Evolutionary conservation across 495 filamentous ascomycete genomes (phyloP), one percentile per base, ranked within the genome.

Genomic region (Rostrohypoxylon terebratum): DNA sequence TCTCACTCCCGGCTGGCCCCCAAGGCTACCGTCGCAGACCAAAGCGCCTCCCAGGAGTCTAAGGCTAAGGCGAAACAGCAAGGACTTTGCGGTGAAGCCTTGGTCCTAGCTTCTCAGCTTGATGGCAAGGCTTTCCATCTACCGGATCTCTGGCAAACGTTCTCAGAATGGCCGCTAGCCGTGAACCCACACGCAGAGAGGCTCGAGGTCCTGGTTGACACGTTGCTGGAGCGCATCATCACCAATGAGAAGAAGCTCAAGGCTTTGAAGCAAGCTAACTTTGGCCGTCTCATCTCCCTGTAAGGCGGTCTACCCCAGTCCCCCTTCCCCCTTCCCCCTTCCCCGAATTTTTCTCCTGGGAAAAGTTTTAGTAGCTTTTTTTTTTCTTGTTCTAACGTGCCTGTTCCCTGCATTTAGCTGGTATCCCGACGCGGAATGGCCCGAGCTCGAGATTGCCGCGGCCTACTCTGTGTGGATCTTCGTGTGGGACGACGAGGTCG

Each of bases 381-480:
- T 42, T 21, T 21, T 47, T 60, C 58, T 45, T 28, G 47, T 42
- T 42, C 63, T 57, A 40, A 66, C 57, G 31, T 40, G 53, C 54
- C 38, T 47, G 34, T 34, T 23, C 25, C 14, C n/a, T 28, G 9
- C n/a, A 28, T 28, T n/a, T 44, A 78, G 76, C 5, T 78, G 73
- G 76, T 76, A 78, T 36, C 73, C 73, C 16, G 74, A 74, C 62
- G 68, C 76, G 38, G 71, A 78, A 66, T 76, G 76, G 76, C 54
- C 65, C 25, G 76, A 76, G 60, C 76, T 76, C 4, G 63, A 68
- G 42, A 71, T 74, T 16, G 73, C 73, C 14, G 76, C 76, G 14
- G 74, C 71, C 1, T 76, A 76, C 45, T 74, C 73, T 7, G 71
- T 76, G 53, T 78, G 73, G 76, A 78, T 78, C 31, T 78, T 78